Evolutionary conservation across 2,329 filamentous ascomycete species (phyloP), one percentile per base, ranked within the genome.

Genomic region (Fusarium sp.): DNA sequence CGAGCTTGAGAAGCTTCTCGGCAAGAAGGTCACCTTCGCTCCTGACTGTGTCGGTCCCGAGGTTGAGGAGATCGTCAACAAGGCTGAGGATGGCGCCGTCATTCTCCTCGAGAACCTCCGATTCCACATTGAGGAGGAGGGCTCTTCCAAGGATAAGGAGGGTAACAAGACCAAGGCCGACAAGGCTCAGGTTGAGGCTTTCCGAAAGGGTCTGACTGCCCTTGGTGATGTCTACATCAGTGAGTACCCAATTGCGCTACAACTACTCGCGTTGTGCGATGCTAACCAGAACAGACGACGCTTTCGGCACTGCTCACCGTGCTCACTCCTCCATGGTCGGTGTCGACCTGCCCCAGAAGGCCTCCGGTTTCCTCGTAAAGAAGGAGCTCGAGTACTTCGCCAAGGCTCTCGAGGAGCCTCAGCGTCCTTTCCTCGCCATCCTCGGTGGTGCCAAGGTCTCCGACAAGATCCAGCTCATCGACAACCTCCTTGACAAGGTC

Each of bases 331-430:
- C 95, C 83, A 99, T 99, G 96, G 96, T 99, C 79, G 96, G 96
- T 80, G 89, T 98, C 73, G 91, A 98, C 76, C 92, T 99, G 53
- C 95, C 95, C 77, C 94, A 98, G 84, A 98, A 97, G 88, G 96
- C 96, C 14, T 94, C 95, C 63, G 96, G 96, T 72, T 99, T 98
- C 91, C 91, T 99, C 80, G 94, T 99, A 89, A 99, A 99, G 93
- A 99, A 98, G 89, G 96, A 99, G 86, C 93, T 99, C 72, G 96
- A 99, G 82, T 99, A 99, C 91, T 99, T 99, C 82, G 96, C 96
- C 74, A 90, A 98, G 87, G 96, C 94, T 42, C 93, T 99, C 70
- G 96, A 99, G 87, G 91, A 89, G 78, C 96, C 96, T 70, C 89
- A 97, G 86, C 92, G 95, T 63, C 96, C 96, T 70, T 99, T 99